Evolutionary conservation across 75 land plant genomes (phyloP), one percentile per base, ranked within the genome.

Genomic region (Isoetes taiwanensis): DNA sequence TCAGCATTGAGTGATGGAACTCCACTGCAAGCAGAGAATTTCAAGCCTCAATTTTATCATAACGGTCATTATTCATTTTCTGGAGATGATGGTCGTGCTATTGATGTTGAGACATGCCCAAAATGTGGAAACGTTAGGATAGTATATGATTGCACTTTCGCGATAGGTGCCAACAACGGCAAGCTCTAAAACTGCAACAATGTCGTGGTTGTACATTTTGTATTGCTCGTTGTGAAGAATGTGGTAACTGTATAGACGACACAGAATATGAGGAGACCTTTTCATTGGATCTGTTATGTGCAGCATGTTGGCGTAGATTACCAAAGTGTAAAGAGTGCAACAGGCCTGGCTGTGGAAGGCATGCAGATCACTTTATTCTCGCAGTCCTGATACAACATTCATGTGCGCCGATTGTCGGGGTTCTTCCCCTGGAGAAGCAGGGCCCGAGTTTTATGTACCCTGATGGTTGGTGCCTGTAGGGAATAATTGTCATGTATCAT

Each of bases 61-160:
- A 48, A 61, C 30, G 67, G 79, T 1, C 54, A 64, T 9, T 43
- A 54, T 17, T 61, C 74, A 32, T 40, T 66, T 0, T 28, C 63
- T 10, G 62, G 57, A 56, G 78, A 74, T 33, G 86, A 80, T 61
- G 86, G 61, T 16, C 66, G 81, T 26, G 58, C 63, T 8, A 64
- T 90, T 40, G 96, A 90, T 54, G 68, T 86, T 29, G 91, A 90
- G 53, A 53, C 55, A 6, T 90, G 96, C 57, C 86, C 91, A 0
- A 76, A 27, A 56, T 90, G 91, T 42, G 56, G 66, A 57, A 77
- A 74, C 16, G 38, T 64, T 41, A 69, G 75, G 65, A 52, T 85
- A 30, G 84, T 86, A 14, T 86, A 72, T 56, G 96, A 86, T 38
- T 90, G 96, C 55, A 75, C 86, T 1, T n/a, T n/a, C 56, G 68